Percentiles rank a stretch among this genome's conserved stretches.
phyloP scores from a whole-genome alignment of 768 basidiomycete genomes.

The Xerocomellus amylosporus region DNA sequence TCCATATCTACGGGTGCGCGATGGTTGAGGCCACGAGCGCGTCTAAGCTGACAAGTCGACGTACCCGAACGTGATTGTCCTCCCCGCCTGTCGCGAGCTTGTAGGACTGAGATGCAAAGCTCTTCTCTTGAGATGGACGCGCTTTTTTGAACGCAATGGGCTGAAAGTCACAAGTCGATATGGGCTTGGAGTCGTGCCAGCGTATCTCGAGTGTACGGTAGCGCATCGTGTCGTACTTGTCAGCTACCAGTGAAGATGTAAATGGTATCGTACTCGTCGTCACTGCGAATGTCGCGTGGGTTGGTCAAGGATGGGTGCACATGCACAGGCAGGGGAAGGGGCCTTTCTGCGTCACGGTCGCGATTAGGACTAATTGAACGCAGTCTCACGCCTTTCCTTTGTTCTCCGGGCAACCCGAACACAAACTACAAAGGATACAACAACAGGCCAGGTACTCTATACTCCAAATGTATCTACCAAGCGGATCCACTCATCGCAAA shows the following conservation, averaged over 20 bases:
- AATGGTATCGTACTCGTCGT: slow-evolving; percentile 9
- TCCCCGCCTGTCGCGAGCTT: slow-evolving; percentile 93
- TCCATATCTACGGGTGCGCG: slow-evolving; percentile 67
- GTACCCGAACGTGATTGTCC: slow-evolving; percentile 93
- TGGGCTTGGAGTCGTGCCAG: slow-evolving; percentile 95
- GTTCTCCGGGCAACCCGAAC: slow-evolving; percentile 7
- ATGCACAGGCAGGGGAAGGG: slow-evolving; percentile 5
- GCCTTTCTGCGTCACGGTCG: slow-evolving; percentile 1
- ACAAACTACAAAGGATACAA: slow-evolving; percentile 2
- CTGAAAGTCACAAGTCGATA: slow-evolving; percentile 97
- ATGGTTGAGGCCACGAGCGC: slow-evolving; percentile 8
- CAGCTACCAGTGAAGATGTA: background rate
- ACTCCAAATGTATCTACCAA: slow-evolving; percentile 8
- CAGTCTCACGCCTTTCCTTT: slow-evolving; percentile 23
- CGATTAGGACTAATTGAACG: slow-evolving; percentile 15
- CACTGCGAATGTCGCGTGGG: slow-evolving; percentile 4
- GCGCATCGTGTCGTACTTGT: slow-evolving; percentile 54
- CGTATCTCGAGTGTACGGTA: slow-evolving; percentile 90
- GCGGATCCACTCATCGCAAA: slow-evolving; percentile 15
- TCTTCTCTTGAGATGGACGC: slow-evolving; percentile 56
- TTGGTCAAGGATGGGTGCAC: slow-evolving; percentile 8
- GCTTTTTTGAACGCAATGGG: slow-evolving; percentile 78
- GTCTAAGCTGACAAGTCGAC: slow-evolving; percentile 35
- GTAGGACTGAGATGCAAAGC: slow-evolving; percentile 72
- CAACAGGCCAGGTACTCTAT: background rate